Evolutionary conservation across 83 land plant genomes (phyloP), one percentile per base, ranked within the genome.

Genomic region (Picea abies): DNA sequence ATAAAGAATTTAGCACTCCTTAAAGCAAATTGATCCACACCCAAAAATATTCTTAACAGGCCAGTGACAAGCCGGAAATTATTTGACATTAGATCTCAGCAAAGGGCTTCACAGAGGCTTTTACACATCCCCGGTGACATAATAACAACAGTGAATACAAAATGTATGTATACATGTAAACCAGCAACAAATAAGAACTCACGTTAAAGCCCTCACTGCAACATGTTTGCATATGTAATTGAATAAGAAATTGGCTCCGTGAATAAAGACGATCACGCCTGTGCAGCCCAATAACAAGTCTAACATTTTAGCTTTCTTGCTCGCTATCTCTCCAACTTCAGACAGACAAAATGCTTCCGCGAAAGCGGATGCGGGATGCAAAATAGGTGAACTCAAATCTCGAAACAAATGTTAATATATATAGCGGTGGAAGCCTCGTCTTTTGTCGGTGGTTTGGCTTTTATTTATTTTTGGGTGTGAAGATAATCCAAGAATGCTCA

Each of bases 221-320:
- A 71, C 26, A 23, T 71, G 87, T 14, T 70, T 82, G 22, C 85
- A 80, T 56, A 83, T 79, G 16, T 20, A 69, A 66, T 83, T 84
- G 85, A 87, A 90, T 82, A 90, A 81, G 83, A 90, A 84, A 39
- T 87, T 86, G 63, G 82, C 89, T 60, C 89, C 84, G 47, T 90
- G 91, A 25, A 90, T 87, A 83, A 90, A 83, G 26, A 87, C 82
- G 41, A 90, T 89, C 6, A 87, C 63, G n/a, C 89, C 85, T 4
- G 91, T 86, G 80, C 91, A 90, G 0, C 91, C 89, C 60, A 90
- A 60, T 47, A 47, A 47, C 0, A 8, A 41, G 44, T 41, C 44
- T 0, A 41, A 41, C 0, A 6, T 5, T 41, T 12, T 86, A 52
- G 47, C 47, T 39, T 39, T 41, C 47, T 5, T 0, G 5, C 47